phyloP scores from a whole-genome alignment of 202 grass and related monocot species.

The Brachypodium distachyon region DNA sequence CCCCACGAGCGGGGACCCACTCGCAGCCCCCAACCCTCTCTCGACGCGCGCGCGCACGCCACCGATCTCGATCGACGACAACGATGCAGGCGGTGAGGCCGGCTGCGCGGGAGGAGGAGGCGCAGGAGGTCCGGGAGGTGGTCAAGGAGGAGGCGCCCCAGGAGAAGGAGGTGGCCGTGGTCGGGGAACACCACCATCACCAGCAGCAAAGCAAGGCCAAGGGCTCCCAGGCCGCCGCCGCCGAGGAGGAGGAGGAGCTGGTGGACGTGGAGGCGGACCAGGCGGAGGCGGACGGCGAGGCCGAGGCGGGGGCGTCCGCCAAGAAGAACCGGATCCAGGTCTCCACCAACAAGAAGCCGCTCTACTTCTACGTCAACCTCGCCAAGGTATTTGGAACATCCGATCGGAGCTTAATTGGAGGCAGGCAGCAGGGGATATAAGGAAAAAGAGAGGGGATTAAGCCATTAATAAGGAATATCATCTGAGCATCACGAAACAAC shows the following conservation, averaged over 20 bases:
- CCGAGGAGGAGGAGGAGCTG: not conserved
- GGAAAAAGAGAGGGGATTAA: too few relatives aligned
- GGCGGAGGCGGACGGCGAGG: not conserved
- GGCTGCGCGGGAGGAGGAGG: not conserved
- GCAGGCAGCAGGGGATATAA: too few relatives aligned
- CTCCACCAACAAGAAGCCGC: conserved; percentile 83
- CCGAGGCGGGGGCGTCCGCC: conserved; percentile 7
- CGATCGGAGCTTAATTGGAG: too few relatives aligned
- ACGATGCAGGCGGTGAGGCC: conserved; percentile 36
- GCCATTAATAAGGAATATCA: too few relatives aligned
- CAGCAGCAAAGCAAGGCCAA: too few relatives aligned
- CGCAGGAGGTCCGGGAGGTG: not conserved
- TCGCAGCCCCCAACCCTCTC: not conserved
- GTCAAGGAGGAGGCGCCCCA: not conserved
- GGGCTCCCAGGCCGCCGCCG: not conserved
- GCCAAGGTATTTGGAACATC: conserved; percentile 60
- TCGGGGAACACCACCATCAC: not conserved
- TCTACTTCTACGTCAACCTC: conserved; percentile 98
- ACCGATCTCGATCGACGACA: not conserved
- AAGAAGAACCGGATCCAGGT: conserved; percentile 98
- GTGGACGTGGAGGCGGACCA: not conserved
- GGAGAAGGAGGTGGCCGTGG: conserved; percentile 8
- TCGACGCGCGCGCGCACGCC: not conserved
- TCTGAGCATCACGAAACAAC: too few relatives aligned
- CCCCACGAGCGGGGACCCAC: not conserved